Base-by-base conservation (phyloP, 768 basidiomycete genomes). In the Pleurotus giganteus region DNA sequence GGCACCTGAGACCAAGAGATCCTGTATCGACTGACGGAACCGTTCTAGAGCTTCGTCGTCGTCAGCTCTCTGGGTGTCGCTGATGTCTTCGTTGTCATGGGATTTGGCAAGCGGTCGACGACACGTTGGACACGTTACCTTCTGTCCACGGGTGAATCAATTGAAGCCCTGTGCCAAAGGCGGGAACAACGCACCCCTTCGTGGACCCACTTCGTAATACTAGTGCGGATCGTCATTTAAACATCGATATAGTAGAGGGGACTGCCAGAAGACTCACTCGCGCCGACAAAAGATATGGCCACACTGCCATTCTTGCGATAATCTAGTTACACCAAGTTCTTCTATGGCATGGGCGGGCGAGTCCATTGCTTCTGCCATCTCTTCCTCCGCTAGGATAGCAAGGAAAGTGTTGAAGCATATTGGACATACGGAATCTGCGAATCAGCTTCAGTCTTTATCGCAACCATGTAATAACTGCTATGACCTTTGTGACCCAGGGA, bases 271-370 rank as follows among this genome's bases (percentile, higher is more conserved):
- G 11, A 62, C 65, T 71, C 71, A 91, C 90, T 92, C 90, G 73
- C 82, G 83, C 60, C 88, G 79, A 66, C 90, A 92, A 63, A 91
- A 92, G n/a, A 87, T 61, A 64, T 93, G 90, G 3, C 82, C 77
- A 58, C 84, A 82, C 57, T 80, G 78, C 74, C 76, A 69, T 61
- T 76, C 54, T 61, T 77, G 64, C 54, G 71, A 66, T 6, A 93
- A 69, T 59, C 74, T 79, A 19, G 88, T 89, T 19, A 91, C 82
- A 2, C 91, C 91, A 1, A 88, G 67, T 32, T 83, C 77, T 58
- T 89, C 85, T n/a, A 74, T 59, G 13, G 88, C 79, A 57, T 86
- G 79, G 7, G 89, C 87, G 3, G 89, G 88, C 1, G 89, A 88
- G 62, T 91, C 89, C 85, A 91, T 87, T 5, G 77, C 90, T 21